Base-by-base conservation (phyloP, 1,284 basidiomycete species). In the Megacollybia platyphylla region DNA sequence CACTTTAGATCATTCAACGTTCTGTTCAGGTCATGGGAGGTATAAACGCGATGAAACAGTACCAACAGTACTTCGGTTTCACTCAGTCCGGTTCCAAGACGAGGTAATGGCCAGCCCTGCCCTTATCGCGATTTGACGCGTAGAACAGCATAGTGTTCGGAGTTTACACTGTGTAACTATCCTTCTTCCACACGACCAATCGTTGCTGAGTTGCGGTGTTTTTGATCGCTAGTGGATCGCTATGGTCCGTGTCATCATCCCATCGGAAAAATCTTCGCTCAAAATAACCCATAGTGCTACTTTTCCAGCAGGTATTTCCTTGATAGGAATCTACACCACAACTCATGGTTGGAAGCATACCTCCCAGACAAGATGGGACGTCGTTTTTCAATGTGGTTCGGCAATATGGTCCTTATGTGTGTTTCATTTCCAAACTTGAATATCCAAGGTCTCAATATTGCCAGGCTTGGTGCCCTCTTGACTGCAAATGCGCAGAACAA, bases 321-420 rank as follows among this genome's bases (percentile, higher is more conserved):
- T 42, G 41, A 35, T 36, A 29, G 24, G 18, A 24, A 45, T 42
- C 29, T 15, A n/a, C 46, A 18, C 44, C 24, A 29, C 13, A 11
- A 32, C 37, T 38, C 36, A 26, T 18, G 4, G 30, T 42, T 7
- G 35, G 11, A 29, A 68, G 65, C 65, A 3, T 67, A 64, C 51
- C 51, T 74, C 9, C 70, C 71, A 7, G 73, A 76, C 54, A 61
- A 54, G 46, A 65, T 73, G 47, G 73, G 74, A 1, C 66, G 73
- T 40, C 63, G 72, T 18, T 65, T 64, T 50, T 62, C 66, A 7
- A 76, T 76, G 73, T 68, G 69, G 48, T 57, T 64, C 39, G 71
- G 65, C 8, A 74, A 73, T 48, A 40, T 58, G 5, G 52, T 71
- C 38, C 51, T 74, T 26, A 59, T 71, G 69, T 70, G 48, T 43